phyloP scores from a whole-genome alignment of 2,329 filamentous ascomycete genomes.

The Chrysosporium queenslandicum region DNA sequence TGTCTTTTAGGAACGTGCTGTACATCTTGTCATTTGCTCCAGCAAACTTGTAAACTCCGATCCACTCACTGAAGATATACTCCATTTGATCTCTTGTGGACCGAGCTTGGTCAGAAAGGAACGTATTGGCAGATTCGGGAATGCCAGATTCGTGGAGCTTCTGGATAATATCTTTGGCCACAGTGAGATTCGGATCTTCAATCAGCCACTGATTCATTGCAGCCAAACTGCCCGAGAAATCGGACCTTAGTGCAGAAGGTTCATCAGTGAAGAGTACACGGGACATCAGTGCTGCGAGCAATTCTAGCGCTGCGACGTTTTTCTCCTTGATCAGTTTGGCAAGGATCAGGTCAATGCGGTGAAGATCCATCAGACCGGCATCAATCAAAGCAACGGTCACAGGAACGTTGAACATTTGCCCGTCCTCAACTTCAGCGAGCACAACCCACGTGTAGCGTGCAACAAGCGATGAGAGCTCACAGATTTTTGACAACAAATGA shows the following conservation, averaged over 20 bases:
- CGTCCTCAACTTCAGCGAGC: constrained; percentile 46
- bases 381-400: constrained; percentile 53
- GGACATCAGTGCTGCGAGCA: constrained; percentile 70
- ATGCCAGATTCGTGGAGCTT: constrained; percentile 49
- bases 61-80: constrained; percentile 95
- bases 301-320: constrained; percentile 62
- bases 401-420: constrained; percentile 52
- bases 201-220: constrained; percentile 71
- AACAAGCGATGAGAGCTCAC: constrained; percentile 49
- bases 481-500: constrained; percentile 52
- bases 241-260: constrained; percentile 67
- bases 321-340: constrained; percentile 61
- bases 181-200: constrained; percentile 57
- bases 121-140: constrained; percentile 45
- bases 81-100: constrained; percentile 73
- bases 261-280: constrained; percentile 67
- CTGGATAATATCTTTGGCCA: constrained; percentile 61
- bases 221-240: constrained; percentile 75
- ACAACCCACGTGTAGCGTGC: constrained; percentile 43
- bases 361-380: constrained; percentile 51
- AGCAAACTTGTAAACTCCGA: constrained; percentile 68
- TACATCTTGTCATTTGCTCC: constrained; percentile 62
- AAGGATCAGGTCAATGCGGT: constrained; percentile 59
- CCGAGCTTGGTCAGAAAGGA: constrained; percentile 47
- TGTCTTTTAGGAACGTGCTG: constrained; percentile 69